Base-by-base conservation (phyloP, 106 monocot species). In the Dioscorea zingiberensis region DNA sequence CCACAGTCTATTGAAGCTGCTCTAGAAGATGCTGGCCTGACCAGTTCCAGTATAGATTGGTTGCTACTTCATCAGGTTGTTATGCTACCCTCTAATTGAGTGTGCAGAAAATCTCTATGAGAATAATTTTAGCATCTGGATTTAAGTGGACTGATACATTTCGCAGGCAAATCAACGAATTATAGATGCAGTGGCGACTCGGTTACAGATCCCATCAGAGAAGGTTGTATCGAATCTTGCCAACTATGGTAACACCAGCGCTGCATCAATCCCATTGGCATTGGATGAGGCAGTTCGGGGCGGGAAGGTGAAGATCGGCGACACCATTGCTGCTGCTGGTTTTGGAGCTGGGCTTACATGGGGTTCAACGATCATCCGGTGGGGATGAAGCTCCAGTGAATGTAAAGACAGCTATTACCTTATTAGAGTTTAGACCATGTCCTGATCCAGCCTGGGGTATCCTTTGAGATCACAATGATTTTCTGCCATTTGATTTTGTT, bases 311-410 rank as follows among this genome's bases (percentile, higher is more conserved):
- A 77, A 88, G 71, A 16, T 68, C 21, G 92, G 86, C 1, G 67
- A 98, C 59, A 68, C 76, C 19, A 81, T 92, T 58, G 97, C 88
- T 2, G 59, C 82, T 15, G 80, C 85, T 21, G 98, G 98, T 10
- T 98, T 98, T 64, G 92, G 92, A 38, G 98, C 92, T 19, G 98
- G 98, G 17, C 73, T 98, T 32, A 98, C 98, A 4, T 98, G 98
- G 92, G 98, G 92, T 29, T 98, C 98, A 14, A 80, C 80, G 0
- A 83, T 93, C 23, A 19, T 93, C 21, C 83, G 75, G 74, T 98
- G 98, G 98, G 82, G 81, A 64, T 98, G 73, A 85, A 48, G 22
- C 19, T 51, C 14, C 0, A 16, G 18, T 51, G 3, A 9, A 14
- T 4, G 18, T 4, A 2, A 49, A 49, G 49, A 49, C 3, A 49